Percentiles rank a stretch among this genome's conserved stretches.
phyloP scores from a whole-genome alignment of 495 filamentous ascomycete species.

The Recurvomyces mirabilis region DNA sequence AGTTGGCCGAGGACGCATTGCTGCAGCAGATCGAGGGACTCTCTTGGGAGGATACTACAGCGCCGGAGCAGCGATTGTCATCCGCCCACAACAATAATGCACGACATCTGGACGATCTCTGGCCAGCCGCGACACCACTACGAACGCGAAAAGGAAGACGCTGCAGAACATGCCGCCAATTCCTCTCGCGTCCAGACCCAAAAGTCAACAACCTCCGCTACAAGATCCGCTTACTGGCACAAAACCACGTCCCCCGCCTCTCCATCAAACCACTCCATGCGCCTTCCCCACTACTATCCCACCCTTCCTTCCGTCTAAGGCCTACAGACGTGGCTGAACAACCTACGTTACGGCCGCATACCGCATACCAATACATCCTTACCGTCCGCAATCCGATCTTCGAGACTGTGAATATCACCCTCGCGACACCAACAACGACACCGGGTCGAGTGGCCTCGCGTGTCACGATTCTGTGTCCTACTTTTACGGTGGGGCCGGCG shows the following conservation, averaged over 20 bases:
- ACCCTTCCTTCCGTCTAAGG: conserved; percentile 19
- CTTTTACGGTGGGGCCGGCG: conserved; percentile 91
- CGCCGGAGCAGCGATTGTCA: conserved; percentile 39
- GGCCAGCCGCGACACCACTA: conserved; percentile 68
- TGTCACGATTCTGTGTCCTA: conserved; percentile 86
- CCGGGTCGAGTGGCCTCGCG: conserved; percentile 65
- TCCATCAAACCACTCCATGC: conserved; percentile 25
- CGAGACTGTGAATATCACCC: conserved; percentile 72
- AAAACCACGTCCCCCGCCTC: conserved; percentile 78
- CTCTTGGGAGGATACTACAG: conserved; percentile 46
- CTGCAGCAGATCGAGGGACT: conserved; percentile 38
- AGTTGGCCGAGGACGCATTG: conserved; percentile 29
- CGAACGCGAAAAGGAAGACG: conserved; percentile 89
- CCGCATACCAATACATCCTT: conserved; percentile 70
- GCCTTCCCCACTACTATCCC: conserved; percentile 20
- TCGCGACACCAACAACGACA: conserved; percentile 72
- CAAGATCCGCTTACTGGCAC: conserved; percentile 77
- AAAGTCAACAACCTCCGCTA: conserved; percentile 79
- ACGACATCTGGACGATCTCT: conserved; percentile 54
- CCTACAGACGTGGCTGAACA: conserved; percentile 34
- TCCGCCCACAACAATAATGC: conserved; percentile 37
- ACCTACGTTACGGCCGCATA: conserved; percentile 39
- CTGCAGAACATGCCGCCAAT: conserved; percentile 84
- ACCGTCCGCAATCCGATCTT: conserved; percentile 91
- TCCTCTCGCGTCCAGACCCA: conserved; percentile 86